Conservation (phyloP, 495 filamentous ascomycete species). For the Apodospora peruviana region DNA sequence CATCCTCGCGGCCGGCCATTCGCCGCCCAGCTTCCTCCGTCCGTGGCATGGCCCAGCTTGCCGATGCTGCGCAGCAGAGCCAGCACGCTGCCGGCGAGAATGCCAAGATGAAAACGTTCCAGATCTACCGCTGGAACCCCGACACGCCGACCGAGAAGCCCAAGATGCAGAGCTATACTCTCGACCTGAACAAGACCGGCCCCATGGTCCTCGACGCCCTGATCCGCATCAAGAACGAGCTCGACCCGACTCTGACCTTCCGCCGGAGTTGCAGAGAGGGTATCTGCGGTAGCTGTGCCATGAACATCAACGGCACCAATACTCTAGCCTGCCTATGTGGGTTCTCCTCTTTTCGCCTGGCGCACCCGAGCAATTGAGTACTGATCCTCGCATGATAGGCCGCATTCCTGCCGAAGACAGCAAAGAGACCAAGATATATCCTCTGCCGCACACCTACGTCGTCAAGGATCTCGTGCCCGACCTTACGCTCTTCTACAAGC, state of each 20-base stretch:
- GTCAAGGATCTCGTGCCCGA: slow-evolving; percentile 98
- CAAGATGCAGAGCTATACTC: slow-evolving; percentile 84
- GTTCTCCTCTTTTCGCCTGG: slow-evolving; percentile 28
- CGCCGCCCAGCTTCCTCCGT: slow-evolving; percentile 26
- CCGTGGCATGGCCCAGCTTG: slow-evolving; percentile 40
- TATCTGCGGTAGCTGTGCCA: slow-evolving; percentile 96
- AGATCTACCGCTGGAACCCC: slow-evolving; percentile 98
- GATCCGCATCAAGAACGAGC: slow-evolving; percentile 97
- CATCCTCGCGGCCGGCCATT: slow-evolving; percentile 43
- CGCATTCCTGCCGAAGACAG: slow-evolving; percentile 82
- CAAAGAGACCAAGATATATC: slow-evolving; percentile 91
- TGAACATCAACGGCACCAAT: slow-evolving; percentile 99
- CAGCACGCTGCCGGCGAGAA: slow-evolving; percentile 45
- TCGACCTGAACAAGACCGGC: slow-evolving; percentile 97
- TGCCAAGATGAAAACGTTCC: slow-evolving; percentile 74
- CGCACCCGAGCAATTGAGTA: slow-evolving; percentile 1
- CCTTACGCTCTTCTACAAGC: slow-evolving; percentile 98
- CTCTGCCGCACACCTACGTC: slow-evolving; percentile 96
- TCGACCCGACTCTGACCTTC: slow-evolving; percentile 95
- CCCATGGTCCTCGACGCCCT: slow-evolving; percentile 97
- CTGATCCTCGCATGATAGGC: slow-evolving; percentile 46
- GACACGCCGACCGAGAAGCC: slow-evolving; percentile 88
- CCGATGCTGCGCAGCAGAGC: slow-evolving; percentile 36
- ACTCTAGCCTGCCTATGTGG: slow-evolving; percentile 96
- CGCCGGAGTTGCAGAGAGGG: slow-evolving; percentile 92